These are phyloP conservation scores for Pythium sukuiense DNA, from an alignment of 352 stramenopile species.

Conservation along the genomic window DNA sequence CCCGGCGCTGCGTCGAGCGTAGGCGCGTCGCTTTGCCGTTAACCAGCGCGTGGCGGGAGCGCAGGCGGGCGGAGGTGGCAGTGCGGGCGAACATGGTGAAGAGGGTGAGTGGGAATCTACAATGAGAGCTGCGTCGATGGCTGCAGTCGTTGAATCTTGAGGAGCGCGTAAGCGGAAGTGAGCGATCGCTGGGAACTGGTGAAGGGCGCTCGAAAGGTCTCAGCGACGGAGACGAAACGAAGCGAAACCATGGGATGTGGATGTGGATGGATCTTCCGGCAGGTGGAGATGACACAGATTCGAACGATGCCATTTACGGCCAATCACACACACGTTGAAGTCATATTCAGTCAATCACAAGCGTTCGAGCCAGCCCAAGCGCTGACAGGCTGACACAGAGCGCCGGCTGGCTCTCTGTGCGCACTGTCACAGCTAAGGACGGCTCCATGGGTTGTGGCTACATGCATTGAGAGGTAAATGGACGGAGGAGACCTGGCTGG, in stretches of 20 bases:
- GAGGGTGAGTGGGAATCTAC: conserved; percentile 8
- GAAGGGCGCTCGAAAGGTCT: neutral
- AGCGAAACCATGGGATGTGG: neutral
- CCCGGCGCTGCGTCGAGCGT: conserved; percentile 18
- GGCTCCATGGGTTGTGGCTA: neutral
- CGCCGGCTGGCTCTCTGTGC: neutral
- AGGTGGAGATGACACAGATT: neutral
- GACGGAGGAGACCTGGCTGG: conserved; percentile 3
- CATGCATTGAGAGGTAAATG: neutral
- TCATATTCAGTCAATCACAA: neutral
- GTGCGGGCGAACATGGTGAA: conserved; percentile 1
- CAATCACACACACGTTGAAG: conserved; percentile 4
- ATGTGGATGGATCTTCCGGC: neutral
- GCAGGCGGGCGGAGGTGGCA: conserved; percentile 1
- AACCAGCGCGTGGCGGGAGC: neutral
- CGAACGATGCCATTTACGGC: neutral
- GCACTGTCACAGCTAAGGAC: neutral
- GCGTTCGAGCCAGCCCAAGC: neutral
- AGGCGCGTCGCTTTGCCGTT: neutral
- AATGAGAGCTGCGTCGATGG: neutral
- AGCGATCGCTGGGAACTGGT: neutral
- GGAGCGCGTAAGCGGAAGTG: neutral
- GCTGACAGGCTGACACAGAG: conserved; percentile 1
- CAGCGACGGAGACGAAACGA: neutral
- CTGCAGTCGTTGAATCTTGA: neutral